phyloP scores from a whole-genome alignment of 2,329 filamentous ascomycete species.

The Didymella arachidicola region DNA sequence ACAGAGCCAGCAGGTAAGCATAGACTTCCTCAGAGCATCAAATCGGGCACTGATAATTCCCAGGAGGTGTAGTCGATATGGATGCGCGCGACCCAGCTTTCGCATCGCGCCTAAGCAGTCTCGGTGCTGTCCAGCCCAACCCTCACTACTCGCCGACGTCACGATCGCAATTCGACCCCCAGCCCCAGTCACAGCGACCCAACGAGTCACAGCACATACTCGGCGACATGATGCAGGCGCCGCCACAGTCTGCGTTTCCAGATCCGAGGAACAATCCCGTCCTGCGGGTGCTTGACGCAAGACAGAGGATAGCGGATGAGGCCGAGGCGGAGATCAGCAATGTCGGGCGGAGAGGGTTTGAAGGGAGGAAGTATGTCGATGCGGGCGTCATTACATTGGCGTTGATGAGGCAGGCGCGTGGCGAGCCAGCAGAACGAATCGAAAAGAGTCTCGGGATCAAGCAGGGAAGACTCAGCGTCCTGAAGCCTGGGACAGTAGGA shows the following conservation, averaged over 20 bases:
- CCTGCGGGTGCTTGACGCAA: constrained; percentile 60
- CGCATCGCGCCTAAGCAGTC: constrained; percentile 79
- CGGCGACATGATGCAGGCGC: constrained; percentile 45
- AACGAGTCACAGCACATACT: constrained; percentile 23
- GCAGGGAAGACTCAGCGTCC: constrained; percentile 42
- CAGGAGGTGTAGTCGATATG: constrained; percentile 61
- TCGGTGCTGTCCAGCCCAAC: constrained; percentile 66
- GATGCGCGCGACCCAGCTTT: constrained; percentile 70
- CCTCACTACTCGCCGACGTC: constrained; percentile 65
- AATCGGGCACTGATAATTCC: neutral
- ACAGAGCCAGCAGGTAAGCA: constrained; percentile 51
- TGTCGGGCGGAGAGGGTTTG: constrained; percentile 51
- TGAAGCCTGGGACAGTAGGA: constrained; percentile 37
- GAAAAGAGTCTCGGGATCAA: constrained; percentile 45
- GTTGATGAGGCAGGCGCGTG: constrained; percentile 42
- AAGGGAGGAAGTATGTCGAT: constrained; percentile 56
- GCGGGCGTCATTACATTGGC: constrained; percentile 51
- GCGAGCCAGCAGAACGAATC: constrained; percentile 42
- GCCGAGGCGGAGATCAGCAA: constrained; percentile 63
- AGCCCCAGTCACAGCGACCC: constrained; percentile 30
- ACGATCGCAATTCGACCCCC: constrained; percentile 54
- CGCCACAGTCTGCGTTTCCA: constrained; percentile 42
- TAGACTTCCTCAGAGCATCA: too few relatives aligned
- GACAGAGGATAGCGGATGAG: constrained; percentile 59
- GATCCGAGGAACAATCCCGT: constrained; percentile 60